Base-by-base conservation (phyloP, 2,329 filamentous ascomycete genomes). In the Trichophaea hybrida region DNA sequence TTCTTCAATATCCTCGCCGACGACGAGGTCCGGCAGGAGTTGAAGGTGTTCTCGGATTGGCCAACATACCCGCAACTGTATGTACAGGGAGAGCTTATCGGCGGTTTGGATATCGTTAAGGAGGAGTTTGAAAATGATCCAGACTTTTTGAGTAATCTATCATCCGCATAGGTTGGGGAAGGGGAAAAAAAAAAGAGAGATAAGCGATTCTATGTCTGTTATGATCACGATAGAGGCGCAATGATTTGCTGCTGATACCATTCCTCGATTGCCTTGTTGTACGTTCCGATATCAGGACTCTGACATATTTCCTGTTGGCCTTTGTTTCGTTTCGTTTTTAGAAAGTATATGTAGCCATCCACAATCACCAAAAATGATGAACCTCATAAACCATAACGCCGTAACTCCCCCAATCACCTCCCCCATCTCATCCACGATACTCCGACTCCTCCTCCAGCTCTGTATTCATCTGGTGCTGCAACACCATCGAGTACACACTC, bases 1-100 rank as follows among this genome's bases (percentile, higher is more conserved):
- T 98, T 98, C 77, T 98, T 98, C 78, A 97, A 98, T 72, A 98
- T 98, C 65, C 74, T 98, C 68, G 93, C 93, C 64, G 93, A 98
- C 71, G 91, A 98, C 69, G 91, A 97, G 73, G 93, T 98, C 52
- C 80, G 93, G 62, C 91, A 97, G 75, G 93, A 93, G 0, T 75
- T 98, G 70, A 98, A 98, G 78, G 88, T 93, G 74, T 97, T 83
- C 72, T 89, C 89, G n/a, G 93, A 97, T 64, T 98, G 93, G 93
- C 93, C 93, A 7, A 98, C 93, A 0, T 98, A 88, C 74, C 93
- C 93, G 17, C 93, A 98, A 73, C 75, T 98, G 64, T 98, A 91
- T 83, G 82, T 94, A 10, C 81, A 84, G 61, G 91, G 93, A 12
- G 89, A 96, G 72, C 76, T 98, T 54, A 85, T 97, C 24, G 91